Conservation (phyloP, 2,329 filamentous ascomycete species). For the Lasiodiplodia theobromae region DNA sequence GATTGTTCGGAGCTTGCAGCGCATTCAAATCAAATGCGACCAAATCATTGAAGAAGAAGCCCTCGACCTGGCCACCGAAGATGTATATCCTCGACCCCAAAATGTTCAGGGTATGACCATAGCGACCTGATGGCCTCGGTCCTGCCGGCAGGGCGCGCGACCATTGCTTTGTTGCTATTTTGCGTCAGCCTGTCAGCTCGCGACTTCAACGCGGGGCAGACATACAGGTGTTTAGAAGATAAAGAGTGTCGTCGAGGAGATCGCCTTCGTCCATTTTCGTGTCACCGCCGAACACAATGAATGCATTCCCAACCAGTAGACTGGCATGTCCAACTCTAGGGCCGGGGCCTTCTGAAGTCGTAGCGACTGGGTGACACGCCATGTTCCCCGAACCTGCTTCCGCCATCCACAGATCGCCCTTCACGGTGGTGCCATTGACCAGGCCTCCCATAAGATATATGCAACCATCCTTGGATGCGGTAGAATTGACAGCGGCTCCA, state of each 20-base stretch:
- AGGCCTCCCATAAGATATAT: conserved; percentile 98
- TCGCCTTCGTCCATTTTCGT: conserved; percentile 96
- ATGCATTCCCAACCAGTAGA: conserved; percentile 94
- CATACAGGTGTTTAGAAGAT: conserved; percentile 96
- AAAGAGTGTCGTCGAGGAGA: conserved; percentile 90
- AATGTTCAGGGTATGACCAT: conserved; percentile 96
- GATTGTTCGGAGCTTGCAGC: conserved; percentile 86
- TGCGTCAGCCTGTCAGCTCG: conserved; percentile 39
- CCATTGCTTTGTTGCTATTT: conserved; percentile 92
- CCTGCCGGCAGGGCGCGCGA: conserved; percentile 90
- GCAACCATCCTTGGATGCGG: conserved; percentile 93
- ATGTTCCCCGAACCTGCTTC: conserved; percentile 83
- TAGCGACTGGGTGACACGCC: conserved; percentile 89
- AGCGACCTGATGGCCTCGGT: conserved; percentile 84
- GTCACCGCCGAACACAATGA: conserved; percentile 98
- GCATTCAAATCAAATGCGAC: conserved; percentile 96
- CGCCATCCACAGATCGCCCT: conserved; percentile 97
- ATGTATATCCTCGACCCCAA: conserved; percentile 96
- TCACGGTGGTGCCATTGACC: conserved; percentile 93
- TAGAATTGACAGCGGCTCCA: conserved; percentile 92
- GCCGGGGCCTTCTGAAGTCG: conserved; percentile 91
- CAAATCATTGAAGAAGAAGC: conserved; percentile 97
- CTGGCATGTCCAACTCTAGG: conserved; percentile 94
- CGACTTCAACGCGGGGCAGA: conserved; percentile 34
- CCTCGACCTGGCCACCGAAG: conserved; percentile 96